Evolutionary conservation across 78 protist species (phyloP).

Genomic region (Planoprotostelium fungivorum): DNA sequence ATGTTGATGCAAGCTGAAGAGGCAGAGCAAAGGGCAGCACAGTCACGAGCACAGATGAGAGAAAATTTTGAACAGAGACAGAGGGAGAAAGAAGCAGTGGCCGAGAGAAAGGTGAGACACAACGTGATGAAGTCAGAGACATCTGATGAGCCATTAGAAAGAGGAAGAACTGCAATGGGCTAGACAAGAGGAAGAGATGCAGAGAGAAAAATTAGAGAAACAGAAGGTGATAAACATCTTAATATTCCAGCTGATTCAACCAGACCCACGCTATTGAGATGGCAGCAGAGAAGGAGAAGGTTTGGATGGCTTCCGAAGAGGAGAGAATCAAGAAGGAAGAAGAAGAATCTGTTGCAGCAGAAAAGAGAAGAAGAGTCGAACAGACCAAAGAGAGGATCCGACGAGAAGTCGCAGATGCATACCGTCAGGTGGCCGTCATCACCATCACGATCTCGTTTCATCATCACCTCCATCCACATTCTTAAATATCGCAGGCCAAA

Average conservation of each 20-base stretch:
- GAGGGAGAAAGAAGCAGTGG: neutral
- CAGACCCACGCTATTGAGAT: no score
- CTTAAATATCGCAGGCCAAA: neutral
- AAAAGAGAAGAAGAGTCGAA: neutral
- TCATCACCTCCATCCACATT: neutral
- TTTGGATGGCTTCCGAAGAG: neutral
- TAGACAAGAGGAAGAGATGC: neutral
- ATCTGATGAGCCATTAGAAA: no score
- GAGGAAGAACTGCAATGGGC: neutral
- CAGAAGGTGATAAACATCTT: no score
- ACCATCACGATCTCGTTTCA: neutral
- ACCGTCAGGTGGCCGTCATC: neutral
- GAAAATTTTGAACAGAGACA: neutral
- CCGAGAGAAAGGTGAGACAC: neutral
- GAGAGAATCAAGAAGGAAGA: neutral
- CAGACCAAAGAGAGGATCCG: neutral
- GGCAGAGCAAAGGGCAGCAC: neutral
- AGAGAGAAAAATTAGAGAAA: neutral
- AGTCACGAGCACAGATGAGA: neutral
- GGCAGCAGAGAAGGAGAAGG: neutral
- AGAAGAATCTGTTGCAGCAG: neutral
- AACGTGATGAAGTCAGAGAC: neutral
- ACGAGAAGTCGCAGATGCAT: neutral
- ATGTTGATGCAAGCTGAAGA: neutral
- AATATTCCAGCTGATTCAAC: no score